phyloP scores from a whole-genome alignment of 352 stramenopile genomes.

The Phytophthora europaea region DNA sequence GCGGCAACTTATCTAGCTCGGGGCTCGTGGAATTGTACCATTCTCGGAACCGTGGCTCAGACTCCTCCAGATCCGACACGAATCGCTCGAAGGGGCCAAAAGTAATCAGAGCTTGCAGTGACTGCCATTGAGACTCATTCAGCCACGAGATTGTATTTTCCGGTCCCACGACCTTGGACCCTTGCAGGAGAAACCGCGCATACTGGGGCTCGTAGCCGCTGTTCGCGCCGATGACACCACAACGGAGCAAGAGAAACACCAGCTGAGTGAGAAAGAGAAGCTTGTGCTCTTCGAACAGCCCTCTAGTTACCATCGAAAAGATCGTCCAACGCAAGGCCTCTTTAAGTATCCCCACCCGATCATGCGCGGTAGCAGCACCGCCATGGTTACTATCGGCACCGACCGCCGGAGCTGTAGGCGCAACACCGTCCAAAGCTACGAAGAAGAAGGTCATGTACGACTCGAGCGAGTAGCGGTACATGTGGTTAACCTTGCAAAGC shows the following conservation, averaged over 20 bases:
- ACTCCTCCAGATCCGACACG: constrained; percentile 89
- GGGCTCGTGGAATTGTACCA: constrained; percentile 92
- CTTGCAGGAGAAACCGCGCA: constrained; percentile 84
- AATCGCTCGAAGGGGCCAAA: constrained; percentile 91
- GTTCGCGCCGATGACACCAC: constrained; percentile 60
- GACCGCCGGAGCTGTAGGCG: constrained; percentile 8
- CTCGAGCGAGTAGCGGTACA: constrained; percentile 96
- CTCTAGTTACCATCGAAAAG: constrained; percentile 91
- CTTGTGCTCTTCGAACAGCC: constrained; percentile 94
- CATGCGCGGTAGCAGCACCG: constrained; percentile 43
- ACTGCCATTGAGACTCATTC: constrained; percentile 87
- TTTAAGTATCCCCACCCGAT: constrained; percentile 73
- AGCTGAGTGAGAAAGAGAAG: constrained; percentile 92
- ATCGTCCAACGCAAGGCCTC: constrained; percentile 88
- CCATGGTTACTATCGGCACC: constrained; percentile 12
- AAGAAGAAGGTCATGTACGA: constrained; percentile 92
- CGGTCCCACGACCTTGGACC: constrained; percentile 63
- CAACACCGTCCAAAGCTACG: constrained; percentile 78
- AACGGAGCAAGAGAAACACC: constrained; percentile 84
- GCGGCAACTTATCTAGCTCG: constrained; percentile 91
- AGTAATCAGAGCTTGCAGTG: constrained; percentile 76
- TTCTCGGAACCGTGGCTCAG: constrained; percentile 90
- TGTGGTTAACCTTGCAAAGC: constrained; percentile 92
- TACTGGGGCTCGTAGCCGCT: constrained; percentile 84
- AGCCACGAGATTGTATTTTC: constrained; percentile 91